Evolutionary conservation across 2,329 filamentous ascomycete species (phyloP).

Genomic region (Lecanicillium sp.): DNA sequence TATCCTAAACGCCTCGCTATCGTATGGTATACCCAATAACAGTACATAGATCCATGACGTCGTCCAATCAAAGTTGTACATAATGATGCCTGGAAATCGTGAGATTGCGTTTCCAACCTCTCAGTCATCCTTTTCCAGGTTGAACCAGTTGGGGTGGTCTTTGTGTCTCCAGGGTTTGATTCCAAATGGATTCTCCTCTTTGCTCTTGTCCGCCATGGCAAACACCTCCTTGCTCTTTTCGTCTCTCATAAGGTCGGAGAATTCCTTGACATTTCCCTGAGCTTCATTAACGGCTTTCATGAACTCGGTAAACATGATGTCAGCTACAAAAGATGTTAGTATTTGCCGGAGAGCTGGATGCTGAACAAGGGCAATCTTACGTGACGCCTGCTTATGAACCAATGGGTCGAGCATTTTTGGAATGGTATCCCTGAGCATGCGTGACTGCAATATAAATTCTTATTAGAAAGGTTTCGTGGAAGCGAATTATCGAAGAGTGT

Average conservation of each 20-base stretch:
- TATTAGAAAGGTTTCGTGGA: slow-evolving; percentile 10
- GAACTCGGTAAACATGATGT: slow-evolving; percentile 38
- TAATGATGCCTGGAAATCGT: neutral
- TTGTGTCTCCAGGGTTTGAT: slow-evolving; percentile 52
- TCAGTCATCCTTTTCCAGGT: slow-evolving; percentile 16
- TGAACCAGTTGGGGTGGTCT: slow-evolving; percentile 52
- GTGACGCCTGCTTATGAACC: slow-evolving; percentile 37
- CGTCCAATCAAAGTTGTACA: neutral
- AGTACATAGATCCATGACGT: neutral
- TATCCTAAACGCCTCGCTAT: neutral
- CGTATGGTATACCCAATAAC: too few relatives aligned
- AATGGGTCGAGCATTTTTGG: slow-evolving; percentile 38
- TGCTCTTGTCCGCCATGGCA: slow-evolving; percentile 43
- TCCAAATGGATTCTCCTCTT: slow-evolving; percentile 42
- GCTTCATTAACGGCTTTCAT: slow-evolving; percentile 38
- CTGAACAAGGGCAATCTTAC: slow-evolving; percentile 28
- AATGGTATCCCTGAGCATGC: slow-evolving; percentile 27
- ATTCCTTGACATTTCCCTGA: slow-evolving; percentile 42
- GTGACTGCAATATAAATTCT: slow-evolving; percentile 20
- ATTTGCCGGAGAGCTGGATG: neutral
- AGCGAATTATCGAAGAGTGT: slow-evolving; percentile 8
- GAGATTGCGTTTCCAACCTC: too few relatives aligned
- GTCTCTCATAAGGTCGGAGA: slow-evolving; percentile 36
- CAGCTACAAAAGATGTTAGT: slow-evolving; percentile 29
- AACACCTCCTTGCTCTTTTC: slow-evolving; percentile 41